Evolutionary conservation across 164 flowering plant genomes (phyloP), one percentile per base, ranked within the genome.

Genomic region (Aristolochia contorta): DNA sequence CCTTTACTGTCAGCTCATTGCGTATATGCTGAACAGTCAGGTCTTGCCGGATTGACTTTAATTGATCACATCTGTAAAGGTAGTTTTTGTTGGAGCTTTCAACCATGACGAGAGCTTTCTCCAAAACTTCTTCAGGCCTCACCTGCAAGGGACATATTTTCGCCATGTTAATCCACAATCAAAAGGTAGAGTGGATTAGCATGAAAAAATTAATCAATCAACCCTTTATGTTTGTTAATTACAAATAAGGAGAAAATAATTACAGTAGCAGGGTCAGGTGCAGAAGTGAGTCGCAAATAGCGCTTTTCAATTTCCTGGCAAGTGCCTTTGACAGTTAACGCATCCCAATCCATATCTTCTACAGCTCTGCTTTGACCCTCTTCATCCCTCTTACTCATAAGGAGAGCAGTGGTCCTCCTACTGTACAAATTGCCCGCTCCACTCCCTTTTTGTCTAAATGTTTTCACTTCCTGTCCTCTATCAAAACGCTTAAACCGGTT

Each of bases 301-400:
- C 96, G 92, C 69, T 93, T 93, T 77, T 93, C 97, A 65, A 90
- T 81, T 74, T 90, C 99, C 77, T 88, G 99, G 79, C 89, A 88
- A 56, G 96, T 90, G 50, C 99, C 99, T 72, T 82, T 93, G 15
- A 93, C 86, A 70, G 97, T 90, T 55, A 93, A 82, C 6, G 97
- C 74, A 79, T 93, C 95, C 99, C 97, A 93, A 61, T 93, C 96
- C 66, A 93, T 88, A 75, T 93, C 97, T 76, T 93, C 99, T 62
- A 93, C 97, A 67, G 97, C 96, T 65, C 79, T 77, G 75, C 75
- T 78, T 23, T 68, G 78, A 47, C 77, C 75, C 54, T 84, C 86
- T 64, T 88, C 96, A 63, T 69, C 68, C 65, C 24, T 79, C 77
- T 75, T 88, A 74, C 80, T 79, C 63, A 84, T 75, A 57, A 79